Evolutionary conservation across 2,329 filamentous ascomycete species (phyloP).

Genomic region (Dothideomycetes sp.): DNA sequence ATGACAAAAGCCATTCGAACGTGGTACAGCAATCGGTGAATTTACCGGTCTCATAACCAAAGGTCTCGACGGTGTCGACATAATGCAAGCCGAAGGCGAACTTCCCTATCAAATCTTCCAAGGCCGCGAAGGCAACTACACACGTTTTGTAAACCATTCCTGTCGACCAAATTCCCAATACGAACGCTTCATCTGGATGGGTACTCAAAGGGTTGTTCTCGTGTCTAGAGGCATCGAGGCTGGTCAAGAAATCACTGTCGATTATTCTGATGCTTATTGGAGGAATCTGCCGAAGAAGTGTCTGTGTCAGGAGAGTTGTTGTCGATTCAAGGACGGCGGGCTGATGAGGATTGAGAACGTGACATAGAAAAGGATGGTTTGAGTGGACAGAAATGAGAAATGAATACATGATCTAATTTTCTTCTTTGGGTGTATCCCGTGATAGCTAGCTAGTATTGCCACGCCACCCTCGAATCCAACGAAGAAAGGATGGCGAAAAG

Average conservation of each 20-base stretch:
- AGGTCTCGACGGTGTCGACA: constrained; percentile 43
- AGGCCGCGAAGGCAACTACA: constrained; percentile 47
- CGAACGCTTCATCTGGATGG: constrained; percentile 48
- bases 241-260: constrained; percentile 47
- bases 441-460: too few relatives aligned
- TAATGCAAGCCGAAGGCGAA: constrained; percentile 38
- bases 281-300: constrained; percentile 46
- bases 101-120: constrained; percentile 50
- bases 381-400: too few relatives aligned
- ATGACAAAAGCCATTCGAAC: constrained; percentile 43
- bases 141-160: constrained; percentile 51
- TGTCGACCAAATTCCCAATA: constrained; percentile 50
- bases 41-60: constrained; percentile 48
- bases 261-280: constrained; percentile 52
- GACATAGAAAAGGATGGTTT: too few relatives aligned
- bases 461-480: too few relatives aligned
- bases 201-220: constrained; percentile 46
- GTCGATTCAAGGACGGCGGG: constrained; percentile 32
- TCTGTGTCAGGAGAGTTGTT: constrained; percentile 45
- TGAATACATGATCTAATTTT: too few relatives aligned
- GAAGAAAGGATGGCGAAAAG: too few relatives aligned
- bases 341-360: too few relatives aligned
- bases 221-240: constrained; percentile 48
- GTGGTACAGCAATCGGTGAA: constrained; percentile 45
- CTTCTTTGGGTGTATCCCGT: too few relatives aligned